phyloP scores from a whole-genome alignment of 805 yeast genomes.

The Ogataea degrootiae region DNA sequence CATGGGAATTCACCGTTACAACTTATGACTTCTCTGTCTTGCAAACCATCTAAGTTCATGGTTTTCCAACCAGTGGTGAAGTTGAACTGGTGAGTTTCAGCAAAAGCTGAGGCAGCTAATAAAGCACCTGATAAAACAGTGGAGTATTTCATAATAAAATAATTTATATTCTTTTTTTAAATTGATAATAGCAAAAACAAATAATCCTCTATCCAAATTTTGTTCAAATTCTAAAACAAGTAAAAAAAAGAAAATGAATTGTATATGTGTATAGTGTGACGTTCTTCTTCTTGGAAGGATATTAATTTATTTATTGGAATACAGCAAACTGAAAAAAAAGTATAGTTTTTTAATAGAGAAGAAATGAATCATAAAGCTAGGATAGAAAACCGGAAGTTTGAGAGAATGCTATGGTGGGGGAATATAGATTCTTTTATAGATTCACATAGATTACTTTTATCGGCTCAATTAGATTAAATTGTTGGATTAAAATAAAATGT shows the following conservation, averaged over 20 bases:
- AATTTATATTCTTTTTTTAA: background rate
- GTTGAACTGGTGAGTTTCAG: slow-evolving; percentile 56
- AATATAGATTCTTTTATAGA: background rate
- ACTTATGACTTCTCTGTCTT: slow-evolving; percentile 41
- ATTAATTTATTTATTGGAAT: background rate
- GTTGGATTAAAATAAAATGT: no score
- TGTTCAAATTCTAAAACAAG: background rate
- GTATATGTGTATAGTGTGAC: slow-evolving; percentile 14
- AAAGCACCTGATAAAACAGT: slow-evolving; percentile 11
- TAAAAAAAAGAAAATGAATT: slow-evolving; percentile 3
- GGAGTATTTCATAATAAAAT: slow-evolving; percentile 13
- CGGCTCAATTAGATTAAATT: no score
- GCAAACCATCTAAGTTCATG: slow-evolving; percentile 53
- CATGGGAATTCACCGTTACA: slow-evolving; percentile 68
- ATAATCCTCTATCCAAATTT: background rate
- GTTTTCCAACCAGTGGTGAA: slow-evolving; percentile 63
- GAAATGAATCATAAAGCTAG: background rate
- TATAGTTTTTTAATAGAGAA: no score
- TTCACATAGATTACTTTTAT: no score
- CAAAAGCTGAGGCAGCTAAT: slow-evolving; percentile 21
- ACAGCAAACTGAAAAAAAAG: background rate
- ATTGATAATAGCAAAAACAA: no score
- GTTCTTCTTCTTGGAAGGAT: background rate
- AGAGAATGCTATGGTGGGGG: background rate
- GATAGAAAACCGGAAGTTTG: background rate